Evolutionary conservation across 208 protist species (phyloP), one percentile per base, ranked within the genome.

Genomic region (Trypanosoma boissoni): DNA sequence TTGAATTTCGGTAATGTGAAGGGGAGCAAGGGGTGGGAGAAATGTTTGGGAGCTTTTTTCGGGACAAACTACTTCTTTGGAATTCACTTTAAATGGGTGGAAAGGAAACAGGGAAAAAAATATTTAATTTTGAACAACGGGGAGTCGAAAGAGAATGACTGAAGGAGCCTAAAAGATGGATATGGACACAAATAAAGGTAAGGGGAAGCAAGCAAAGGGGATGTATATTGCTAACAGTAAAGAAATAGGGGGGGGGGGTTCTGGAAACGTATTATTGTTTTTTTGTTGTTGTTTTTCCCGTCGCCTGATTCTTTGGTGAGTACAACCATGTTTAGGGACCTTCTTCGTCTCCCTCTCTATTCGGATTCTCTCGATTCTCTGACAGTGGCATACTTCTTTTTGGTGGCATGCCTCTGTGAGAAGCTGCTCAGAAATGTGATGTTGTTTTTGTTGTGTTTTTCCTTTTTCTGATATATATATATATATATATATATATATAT

Each of bases 1-100:
- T 91, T 67, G 74, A 88, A 44, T 80, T 81, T 8, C 42, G 27
- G 7, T 43, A 16, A 49, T 43, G 8, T 12, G 12, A 16, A 12
- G 6, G n/a, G n/a, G 31, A 23, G 21, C 10, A 23, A 39, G 16
- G 1, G 58, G n/a, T 34, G 7, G 6, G 20, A 26, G 14, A 7
- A 21, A 26, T 50, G 24, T 39, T 39, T 12, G 6, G 6, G 34
- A 16, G 34, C 6, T 39, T 39, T 39, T 39, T 16, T 39, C 8
- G 34, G 6, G 6, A 16, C 8, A 6, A 39, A 39, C 6, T 39
- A 39, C 12, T 39, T 39, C 12, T 39, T 16, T 39, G n/a, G n/a
- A n/a, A n/a, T n/a, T n/a, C n/a, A n/a, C n/a, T n/a, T n/a, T n/a
- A n/a, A n/a, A n/a, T n/a, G n/a, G n/a, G n/a, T n/a, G n/a, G n/a